A percentile compares a stretch with the other conserved stretches of the same genome.
Evolutionary conservation across 805 yeast genomes (phyloP).

Genomic region (Hanseniaspora thailandica): DNA sequence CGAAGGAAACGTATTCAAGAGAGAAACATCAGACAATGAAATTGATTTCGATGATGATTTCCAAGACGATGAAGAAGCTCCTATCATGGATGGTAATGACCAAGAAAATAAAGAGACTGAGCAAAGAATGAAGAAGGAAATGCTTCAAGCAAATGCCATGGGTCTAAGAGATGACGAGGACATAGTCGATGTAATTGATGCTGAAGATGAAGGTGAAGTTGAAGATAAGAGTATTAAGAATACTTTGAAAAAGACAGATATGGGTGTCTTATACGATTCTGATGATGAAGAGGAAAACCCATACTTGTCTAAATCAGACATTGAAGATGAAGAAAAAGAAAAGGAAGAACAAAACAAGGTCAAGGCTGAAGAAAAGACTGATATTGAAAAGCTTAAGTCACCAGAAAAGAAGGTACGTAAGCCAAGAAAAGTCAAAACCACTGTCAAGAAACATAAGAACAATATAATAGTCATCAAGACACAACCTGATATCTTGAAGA

Average conservation of each 20-base stretch:
- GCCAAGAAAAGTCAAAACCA: constrained; percentile 28
- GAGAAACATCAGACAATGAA: constrained; percentile 79
- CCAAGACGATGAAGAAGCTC: constrained; percentile 98
- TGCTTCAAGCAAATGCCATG: constrained; percentile 70
- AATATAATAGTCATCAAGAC: constrained; percentile 57
- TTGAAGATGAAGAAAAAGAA: constrained; percentile 41
- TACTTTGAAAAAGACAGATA: constrained; percentile 73
- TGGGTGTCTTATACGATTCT: constrained; percentile 61
- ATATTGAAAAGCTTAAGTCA: constrained; percentile 18
- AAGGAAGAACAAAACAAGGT: constrained; percentile 27
- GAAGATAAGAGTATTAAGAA: constrained; percentile 80
- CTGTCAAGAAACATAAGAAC: constrained; percentile 37
- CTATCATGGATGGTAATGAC: constrained; percentile 89
- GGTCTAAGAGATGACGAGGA: constrained; percentile 48
- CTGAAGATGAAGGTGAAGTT: constrained; percentile 71
- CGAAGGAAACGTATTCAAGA: constrained; percentile 33
- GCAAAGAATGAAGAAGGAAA: constrained; percentile 67
- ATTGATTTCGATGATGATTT: constrained; percentile 92
- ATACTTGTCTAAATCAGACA: constrained; percentile 59
- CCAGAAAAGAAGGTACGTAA: constrained; percentile 17
- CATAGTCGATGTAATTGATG: constrained; percentile 52
- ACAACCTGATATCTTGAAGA: constrained; percentile 44
- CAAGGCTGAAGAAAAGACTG: constrained; percentile 20
- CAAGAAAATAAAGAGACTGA: constrained; percentile 89
- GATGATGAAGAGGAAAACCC: constrained; percentile 82